Evolutionary conservation across 257 asterid species (phyloP).

Genomic region (Fraxinus excelsior): DNA sequence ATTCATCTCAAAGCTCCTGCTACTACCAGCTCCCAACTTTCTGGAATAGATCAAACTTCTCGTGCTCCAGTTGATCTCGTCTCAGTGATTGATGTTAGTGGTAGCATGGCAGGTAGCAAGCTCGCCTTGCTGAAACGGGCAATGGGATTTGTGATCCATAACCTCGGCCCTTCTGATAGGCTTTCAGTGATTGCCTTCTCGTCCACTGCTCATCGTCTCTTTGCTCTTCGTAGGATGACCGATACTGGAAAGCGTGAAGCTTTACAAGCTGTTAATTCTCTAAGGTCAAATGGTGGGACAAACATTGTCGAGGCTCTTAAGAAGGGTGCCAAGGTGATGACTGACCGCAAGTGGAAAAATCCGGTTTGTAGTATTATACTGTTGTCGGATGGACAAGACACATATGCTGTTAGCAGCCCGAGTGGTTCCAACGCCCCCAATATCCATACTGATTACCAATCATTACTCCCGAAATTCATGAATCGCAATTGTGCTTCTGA

Average conservation of each 20-base stretch:
- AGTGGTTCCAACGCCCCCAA: slow-evolving; percentile 21
- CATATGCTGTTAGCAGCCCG: slow-evolving; percentile 42
- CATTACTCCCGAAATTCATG: slow-evolving; percentile 66
- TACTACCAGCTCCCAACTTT: slow-evolving; percentile 24
- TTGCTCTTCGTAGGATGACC: slow-evolving; percentile 81
- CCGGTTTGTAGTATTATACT: slow-evolving; percentile 72
- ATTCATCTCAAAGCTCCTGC: slow-evolving; percentile 81
- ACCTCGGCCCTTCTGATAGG: slow-evolving; percentile 78
- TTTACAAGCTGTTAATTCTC: slow-evolving; percentile 73
- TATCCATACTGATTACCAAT: slow-evolving; percentile 24
- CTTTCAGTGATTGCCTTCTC: slow-evolving; percentile 90
- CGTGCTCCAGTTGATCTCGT: slow-evolving; percentile 88
- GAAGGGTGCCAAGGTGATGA: slow-evolving; percentile 78
- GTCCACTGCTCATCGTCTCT: slow-evolving; percentile 78
- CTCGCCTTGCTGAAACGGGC: slow-evolving; percentile 87
- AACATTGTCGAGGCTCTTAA: slow-evolving; percentile 71
- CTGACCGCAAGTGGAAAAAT: slow-evolving; percentile 69
- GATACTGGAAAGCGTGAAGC: slow-evolving; percentile 69
- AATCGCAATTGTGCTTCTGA: slow-evolving; percentile 36
- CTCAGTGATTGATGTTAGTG: slow-evolving; percentile 91
- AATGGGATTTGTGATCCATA: slow-evolving; percentile 89
- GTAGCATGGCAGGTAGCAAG: slow-evolving; percentile 98
- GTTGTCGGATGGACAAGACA: slow-evolving; percentile 94
- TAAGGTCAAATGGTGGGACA: slow-evolving; percentile 85
- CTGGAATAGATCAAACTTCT: slow-evolving; percentile 37